Evolutionary conservation across 371 early-diverging fungal genomes (phyloP).

Genomic region (Mucor saturninus): DNA sequence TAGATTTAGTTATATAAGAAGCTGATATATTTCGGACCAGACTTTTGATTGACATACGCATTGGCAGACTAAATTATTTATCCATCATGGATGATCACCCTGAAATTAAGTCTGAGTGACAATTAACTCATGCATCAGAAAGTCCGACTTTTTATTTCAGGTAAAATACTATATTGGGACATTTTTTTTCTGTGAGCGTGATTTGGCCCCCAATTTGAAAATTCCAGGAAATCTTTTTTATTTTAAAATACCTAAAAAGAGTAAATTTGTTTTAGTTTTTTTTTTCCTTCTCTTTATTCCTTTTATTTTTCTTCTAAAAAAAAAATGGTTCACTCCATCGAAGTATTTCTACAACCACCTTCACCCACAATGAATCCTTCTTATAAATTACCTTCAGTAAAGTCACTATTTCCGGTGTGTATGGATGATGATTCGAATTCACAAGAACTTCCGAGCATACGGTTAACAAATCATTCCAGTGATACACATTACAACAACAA

Average conservation of each 20-base stretch:
- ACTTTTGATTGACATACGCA: too few relatives aligned
- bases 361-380: constrained; percentile 15
- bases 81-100: too few relatives aligned
- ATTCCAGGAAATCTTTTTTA: constrained; percentile 8
- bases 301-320: background rate
- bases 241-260: constrained; percentile 18
- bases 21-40: too few relatives aligned
- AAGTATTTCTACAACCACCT: constrained; percentile 28
- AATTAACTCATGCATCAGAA: background rate
- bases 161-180: background rate
- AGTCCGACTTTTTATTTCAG: constrained; percentile 1
- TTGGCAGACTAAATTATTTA: too few relatives aligned
- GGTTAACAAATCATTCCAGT: constrained; percentile 7
- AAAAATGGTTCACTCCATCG: constrained; percentile 19
- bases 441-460: constrained; percentile 13
- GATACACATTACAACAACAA: background rate
- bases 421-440: constrained; percentile 9
- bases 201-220: constrained; percentile 5
- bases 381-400: constrained; percentile 20
- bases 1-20: too few relatives aligned
- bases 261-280: constrained; percentile 12
- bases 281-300: background rate
- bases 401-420: constrained; percentile 14
- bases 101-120: too few relatives aligned
- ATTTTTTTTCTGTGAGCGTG: background rate